Evolutionary conservation across 1,284 basidiomycete species (phyloP), one percentile per base, ranked within the genome.

Genomic region (Irpex sp.): DNA sequence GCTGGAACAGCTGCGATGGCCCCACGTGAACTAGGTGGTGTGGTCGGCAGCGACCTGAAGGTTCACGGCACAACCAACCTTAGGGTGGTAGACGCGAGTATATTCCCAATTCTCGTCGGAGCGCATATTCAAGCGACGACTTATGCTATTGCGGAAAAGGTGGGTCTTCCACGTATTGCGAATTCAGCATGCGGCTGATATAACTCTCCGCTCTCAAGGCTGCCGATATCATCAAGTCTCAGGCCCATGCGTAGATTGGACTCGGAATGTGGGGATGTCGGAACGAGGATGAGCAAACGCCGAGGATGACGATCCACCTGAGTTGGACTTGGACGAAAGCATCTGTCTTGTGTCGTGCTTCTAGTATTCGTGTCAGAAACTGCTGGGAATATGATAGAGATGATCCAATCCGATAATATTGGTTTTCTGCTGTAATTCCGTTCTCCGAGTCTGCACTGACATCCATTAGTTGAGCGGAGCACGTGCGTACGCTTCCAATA

Each of bases 11-110:
- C 67, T 6, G 64, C 65, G 15, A 75, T 77, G 74, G 66, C 68
- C 5, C 62, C 67, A 17, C 61, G 64, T 2, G 68, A 67, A 3
- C n/a, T 58, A 2, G 67, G 58, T 9, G 75, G 73, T 13, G 85
- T 86, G 31, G 82, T 88, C 50, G 81, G 84, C 71, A 77, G 84
- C 2, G 78, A 82, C 67, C 72, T 89, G 26, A 71, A 73, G 35
- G 83, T 86, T 9, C 82, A 85, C 71, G 81, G 81, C 46, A 79
- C 80, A 1, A 50, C 55, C 67, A 75, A 71, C 68, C 71, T 70
- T 64, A 70, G 65, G 56, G 68, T 70, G 7, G 67, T 73, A 46
- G 69, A 73, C 64, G 68, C 69, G 5, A 68, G 67, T 6, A 63
- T 65, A 11, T 59, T 71, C 54, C 68, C 68, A 35, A 58, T 69